phyloP scores from a whole-genome alignment of 345 rosid species.

The Balakata baccata region DNA sequence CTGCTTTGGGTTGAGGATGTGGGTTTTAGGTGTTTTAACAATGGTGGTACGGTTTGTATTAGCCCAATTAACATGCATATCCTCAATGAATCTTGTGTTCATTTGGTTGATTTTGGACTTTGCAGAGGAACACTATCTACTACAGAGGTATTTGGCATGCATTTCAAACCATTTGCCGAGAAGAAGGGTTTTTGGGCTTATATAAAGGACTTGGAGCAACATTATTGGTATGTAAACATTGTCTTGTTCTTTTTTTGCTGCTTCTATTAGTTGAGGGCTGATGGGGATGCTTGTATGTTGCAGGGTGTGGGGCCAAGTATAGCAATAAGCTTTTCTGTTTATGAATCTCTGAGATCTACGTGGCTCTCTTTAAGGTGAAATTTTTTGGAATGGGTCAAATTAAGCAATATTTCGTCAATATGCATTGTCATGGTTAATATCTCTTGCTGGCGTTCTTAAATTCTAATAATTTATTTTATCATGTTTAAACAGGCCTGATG shows the following conservation, averaged over 20 bases:
- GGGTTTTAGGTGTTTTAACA: background rate
- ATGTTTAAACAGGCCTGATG: conserved; percentile 57
- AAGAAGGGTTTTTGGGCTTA: conserved; percentile 80
- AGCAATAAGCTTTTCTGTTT: conserved; percentile 85
- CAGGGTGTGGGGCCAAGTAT: conserved; percentile 95
- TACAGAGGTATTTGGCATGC: conserved; percentile 84
- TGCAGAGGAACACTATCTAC: conserved; percentile 73
- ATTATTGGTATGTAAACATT: conserved; percentile 50
- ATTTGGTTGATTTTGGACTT: conserved; percentile 10
- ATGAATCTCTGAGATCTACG: conserved; percentile 74
- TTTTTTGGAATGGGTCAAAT: conserved; percentile 6
- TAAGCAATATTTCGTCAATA: background rate
- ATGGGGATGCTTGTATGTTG: conserved; percentile 2
- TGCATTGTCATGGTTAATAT: background rate
- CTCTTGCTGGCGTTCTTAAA: background rate
- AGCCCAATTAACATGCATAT: conserved; percentile 5
- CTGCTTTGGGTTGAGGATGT: background rate
- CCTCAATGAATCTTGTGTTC: background rate
- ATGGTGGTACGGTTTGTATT: background rate
- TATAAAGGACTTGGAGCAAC: conserved; percentile 96
- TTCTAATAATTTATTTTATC: background rate
- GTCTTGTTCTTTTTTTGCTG: background rate
- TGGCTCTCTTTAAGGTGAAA: conserved; percentile 77
- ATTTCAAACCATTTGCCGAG: conserved; percentile 59
- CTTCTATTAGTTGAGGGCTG: background rate